These are phyloP conservation scores for Hortiboletus flavorubellus DNA, from an alignment of 768 basidiomycete species.

Conservation along the genomic window DNA sequence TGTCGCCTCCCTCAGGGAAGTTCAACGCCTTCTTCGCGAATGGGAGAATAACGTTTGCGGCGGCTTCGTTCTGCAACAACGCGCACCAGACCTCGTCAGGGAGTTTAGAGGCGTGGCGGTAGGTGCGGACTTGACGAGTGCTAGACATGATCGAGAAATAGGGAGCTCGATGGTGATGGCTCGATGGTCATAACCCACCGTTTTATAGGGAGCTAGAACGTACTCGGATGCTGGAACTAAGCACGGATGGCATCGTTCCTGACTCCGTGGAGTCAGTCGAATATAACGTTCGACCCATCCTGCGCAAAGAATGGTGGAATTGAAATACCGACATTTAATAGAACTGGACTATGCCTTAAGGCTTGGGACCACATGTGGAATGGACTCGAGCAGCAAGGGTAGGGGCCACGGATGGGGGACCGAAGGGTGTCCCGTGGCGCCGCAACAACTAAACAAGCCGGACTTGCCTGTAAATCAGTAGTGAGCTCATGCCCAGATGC, in stretches of 20 bases:
- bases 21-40: slow-evolving; percentile 30
- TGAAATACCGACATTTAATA: not conserved
- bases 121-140: not conserved
- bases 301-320: not conserved
- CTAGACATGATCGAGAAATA: slow-evolving; percentile 14
- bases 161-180: not conserved
- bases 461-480: not conserved
- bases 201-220: not conserved
- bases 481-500: too few relatives aligned
- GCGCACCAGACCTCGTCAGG: slow-evolving; percentile 24
- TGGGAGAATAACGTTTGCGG: slow-evolving; percentile 40
- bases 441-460: not conserved
- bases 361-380: not conserved
- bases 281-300: not conserved
- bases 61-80: slow-evolving; percentile 25
- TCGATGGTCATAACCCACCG: not conserved
- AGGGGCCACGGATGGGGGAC: not conserved
- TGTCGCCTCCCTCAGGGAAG: not conserved
- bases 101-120: slow-evolving; percentile 14
- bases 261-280: too few relatives aligned
- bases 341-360: not conserved
- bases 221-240: not conserved
- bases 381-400: too few relatives aligned
- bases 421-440: not conserved
- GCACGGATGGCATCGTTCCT: not conserved